Conservation (phyloP, 129 eudicot genomes). For the Centrapalus pauciflorus region DNA sequence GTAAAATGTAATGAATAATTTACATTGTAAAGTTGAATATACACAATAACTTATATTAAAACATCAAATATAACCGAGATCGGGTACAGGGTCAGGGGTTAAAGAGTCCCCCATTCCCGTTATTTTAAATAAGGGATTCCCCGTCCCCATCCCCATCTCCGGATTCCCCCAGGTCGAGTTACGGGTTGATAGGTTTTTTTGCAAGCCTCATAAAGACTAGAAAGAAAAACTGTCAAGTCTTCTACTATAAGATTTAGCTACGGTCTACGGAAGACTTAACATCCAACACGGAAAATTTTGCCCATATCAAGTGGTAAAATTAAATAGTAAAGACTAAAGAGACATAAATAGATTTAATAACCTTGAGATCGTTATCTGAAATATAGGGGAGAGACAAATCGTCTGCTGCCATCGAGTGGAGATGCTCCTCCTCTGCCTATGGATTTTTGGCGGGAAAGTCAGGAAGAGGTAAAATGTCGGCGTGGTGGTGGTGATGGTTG, state of each 20-base stretch:
- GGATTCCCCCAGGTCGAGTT: too few relatives aligned
- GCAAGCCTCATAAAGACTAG: too few relatives aligned
- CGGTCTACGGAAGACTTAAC: not conserved
- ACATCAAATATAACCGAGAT: too few relatives aligned
- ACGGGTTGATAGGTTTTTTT: too few relatives aligned
- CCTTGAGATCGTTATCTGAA: slow-evolving; percentile 57
- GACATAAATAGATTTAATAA: slow-evolving; percentile 12
- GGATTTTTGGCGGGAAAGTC: slow-evolving; percentile 27
- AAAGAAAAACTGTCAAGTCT: too few relatives aligned
- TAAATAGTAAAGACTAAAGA: not conserved
- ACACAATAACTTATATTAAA: too few relatives aligned
- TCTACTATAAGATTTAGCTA: not conserved
- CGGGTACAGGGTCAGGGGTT: too few relatives aligned
- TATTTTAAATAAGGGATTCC: too few relatives aligned
- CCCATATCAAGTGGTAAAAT: not conserved
- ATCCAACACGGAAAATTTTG: not conserved
- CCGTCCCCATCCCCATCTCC: too few relatives aligned
- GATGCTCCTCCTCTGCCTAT: not conserved
- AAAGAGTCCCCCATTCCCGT: too few relatives aligned
- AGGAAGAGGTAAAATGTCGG: not conserved
- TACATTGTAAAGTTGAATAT: too few relatives aligned
- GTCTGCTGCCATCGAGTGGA: slow-evolving; percentile 24
- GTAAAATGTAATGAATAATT: too few relatives aligned
- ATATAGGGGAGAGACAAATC: slow-evolving; percentile 19
- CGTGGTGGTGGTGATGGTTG: not conserved